Evolutionary conservation across 2,329 filamentous ascomycete genomes (phyloP).

Genomic region (Calonectria crousiana): DNA sequence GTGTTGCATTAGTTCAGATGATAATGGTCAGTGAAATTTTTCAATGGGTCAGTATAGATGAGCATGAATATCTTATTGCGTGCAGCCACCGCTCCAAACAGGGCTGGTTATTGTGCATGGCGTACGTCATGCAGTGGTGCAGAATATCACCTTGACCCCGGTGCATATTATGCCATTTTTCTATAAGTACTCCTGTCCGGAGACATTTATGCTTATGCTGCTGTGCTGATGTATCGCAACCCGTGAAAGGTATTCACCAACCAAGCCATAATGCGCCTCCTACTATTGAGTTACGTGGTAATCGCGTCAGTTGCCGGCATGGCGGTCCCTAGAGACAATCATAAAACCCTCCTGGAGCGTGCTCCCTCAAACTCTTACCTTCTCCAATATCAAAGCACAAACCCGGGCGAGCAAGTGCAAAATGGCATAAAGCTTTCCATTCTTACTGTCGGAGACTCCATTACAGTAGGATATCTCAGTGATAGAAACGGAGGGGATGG

Average conservation of each 20-base stretch:
- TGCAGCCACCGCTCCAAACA: not conserved
- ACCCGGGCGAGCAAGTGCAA: constrained; percentile 12
- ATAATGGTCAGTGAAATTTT: not conserved
- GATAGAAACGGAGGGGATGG: constrained; percentile 21
- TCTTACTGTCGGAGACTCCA: constrained; percentile 25
- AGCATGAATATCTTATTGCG: not conserved
- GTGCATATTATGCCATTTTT: not conserved
- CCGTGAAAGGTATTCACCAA: not conserved
- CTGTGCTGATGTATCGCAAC: not conserved
- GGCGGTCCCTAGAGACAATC: not conserved
- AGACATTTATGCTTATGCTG: not conserved
- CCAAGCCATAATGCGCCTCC: not conserved
- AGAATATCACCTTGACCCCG: not conserved
- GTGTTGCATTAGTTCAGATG: not conserved
- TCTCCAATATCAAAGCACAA: constrained; percentile 5
- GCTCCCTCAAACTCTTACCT: not conserved
- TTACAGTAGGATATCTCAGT: constrained; percentile 24
- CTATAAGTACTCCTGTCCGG: not conserved
- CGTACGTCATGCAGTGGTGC: not conserved
- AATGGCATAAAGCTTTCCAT: constrained; percentile 5
- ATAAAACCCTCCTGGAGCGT: not conserved
- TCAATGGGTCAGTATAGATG: not conserved
- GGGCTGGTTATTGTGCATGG: not conserved
- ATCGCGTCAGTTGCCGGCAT: not conserved
- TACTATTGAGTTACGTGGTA: not conserved